These are phyloP conservation scores for Madurella mycetomatis DNA, from an alignment of 2,329 filamentous ascomycete genomes.

Conservation along the genomic window DNA sequence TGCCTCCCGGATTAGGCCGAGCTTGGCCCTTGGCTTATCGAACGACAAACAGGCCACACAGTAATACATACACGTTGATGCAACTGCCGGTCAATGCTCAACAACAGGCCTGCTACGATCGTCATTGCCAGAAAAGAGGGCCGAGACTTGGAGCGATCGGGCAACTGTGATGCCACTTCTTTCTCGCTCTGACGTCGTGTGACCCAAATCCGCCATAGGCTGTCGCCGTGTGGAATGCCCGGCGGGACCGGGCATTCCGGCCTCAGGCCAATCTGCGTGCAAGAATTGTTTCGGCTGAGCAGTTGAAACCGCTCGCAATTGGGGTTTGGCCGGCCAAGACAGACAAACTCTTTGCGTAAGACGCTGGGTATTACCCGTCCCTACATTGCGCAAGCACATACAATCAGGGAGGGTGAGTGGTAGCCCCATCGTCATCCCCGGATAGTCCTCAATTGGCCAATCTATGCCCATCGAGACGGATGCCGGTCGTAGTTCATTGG, in stretches of 20 bases:
- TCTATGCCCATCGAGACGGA: slow-evolving; percentile 15
- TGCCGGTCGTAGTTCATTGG: slow-evolving; percentile 18
- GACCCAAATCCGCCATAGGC: slow-evolving; percentile 3
- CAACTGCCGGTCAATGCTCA: slow-evolving; percentile 13
- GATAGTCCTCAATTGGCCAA: slow-evolving; percentile 4
- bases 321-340: slow-evolving; percentile 5
- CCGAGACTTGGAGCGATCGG: slow-evolving; percentile 1
- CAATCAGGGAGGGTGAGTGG: not conserved
- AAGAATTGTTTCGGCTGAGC: slow-evolving; percentile 17
- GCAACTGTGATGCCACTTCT: slow-evolving; percentile 9
- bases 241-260: not conserved
- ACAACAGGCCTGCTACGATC: not conserved
- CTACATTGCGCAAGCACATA: not conserved
- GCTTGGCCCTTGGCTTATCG: too few relatives aligned
- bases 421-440: not conserved
- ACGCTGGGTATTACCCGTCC: slow-evolving; percentile 16
- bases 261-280: slow-evolving; percentile 11
- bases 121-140: not conserved
- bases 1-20: too few relatives aligned
- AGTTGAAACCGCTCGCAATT: slow-evolving; percentile 15
- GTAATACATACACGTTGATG: not conserved
- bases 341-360: not conserved
- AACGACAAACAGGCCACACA: too few relatives aligned
- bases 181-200: slow-evolving; percentile 16
- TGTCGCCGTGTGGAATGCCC: too few relatives aligned